Evolutionary conservation across 192 early-diverging fungal species (phyloP), one percentile per base, ranked within the genome.

Genomic region (Mortierella hygrophila): DNA sequence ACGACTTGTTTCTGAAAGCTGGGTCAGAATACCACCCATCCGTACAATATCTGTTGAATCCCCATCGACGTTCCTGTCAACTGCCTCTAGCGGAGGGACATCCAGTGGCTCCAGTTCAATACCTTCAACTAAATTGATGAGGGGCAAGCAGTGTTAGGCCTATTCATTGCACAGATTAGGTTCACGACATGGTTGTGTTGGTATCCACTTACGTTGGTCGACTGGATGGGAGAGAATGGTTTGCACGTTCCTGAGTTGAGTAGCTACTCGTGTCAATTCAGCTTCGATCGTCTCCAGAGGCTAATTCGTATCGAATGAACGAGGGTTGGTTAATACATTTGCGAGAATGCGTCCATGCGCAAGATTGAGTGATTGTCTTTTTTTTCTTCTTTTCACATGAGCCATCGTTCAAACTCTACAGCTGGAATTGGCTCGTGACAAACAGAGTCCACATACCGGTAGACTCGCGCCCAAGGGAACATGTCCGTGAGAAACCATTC

Each of bases 161-260:
- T 21, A 68, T 20, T 15, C 10, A 32, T 65, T 32, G 26, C 60
- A 37, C 60, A 37, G 4, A n/a, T 40, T 18, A 15, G 46, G 23
- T 75, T 72, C 40, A 13, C 29, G 9, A 4, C 35, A 26, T 32
- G 29, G 18, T 10, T 5, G 5, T 52, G 23, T 13, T n/a, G 23
- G 20, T 21, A 52, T 18, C 32, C 20, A 75, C 78, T 68, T 85
- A 85, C 83, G 74, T 57, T 80, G 74, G 38, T 85, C 78, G 18
- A 69, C 78, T 18, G 83, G 78, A n/a, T 79, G 83, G 40, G 78
- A 65, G 10, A 85, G 70, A 41, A 85, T 85, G 32, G 83, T 76
- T 63, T 80, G 74, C 46, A 85, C 83, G 40, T 85, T 85, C 60
- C 83, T 71, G 57, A 85, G 83, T 65, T 85, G 83, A 20, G 77